Base-by-base conservation (phyloP, 225 moss, liverwort and hornwort species). In the Marchantia polymorpha region DNA sequence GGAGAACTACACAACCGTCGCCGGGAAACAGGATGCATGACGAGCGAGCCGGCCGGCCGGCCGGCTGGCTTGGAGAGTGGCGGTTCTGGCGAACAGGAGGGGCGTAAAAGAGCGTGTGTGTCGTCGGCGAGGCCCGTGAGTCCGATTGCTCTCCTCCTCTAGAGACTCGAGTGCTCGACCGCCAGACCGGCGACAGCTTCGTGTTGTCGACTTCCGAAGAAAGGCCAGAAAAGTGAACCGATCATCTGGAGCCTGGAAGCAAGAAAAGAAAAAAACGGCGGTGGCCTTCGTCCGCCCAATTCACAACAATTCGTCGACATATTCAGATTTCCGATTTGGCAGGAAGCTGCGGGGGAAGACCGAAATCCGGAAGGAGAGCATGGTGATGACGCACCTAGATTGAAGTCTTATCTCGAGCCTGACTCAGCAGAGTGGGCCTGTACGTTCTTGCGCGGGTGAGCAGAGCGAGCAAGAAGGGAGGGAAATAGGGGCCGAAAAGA, bases 401-500 rank as follows among this genome's bases (percentile, higher is more conserved):
- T 69, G 69, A 47, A 19, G 46, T 23, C 67, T 69, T 47, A 69
- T 69, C 46, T 69, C 0, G 0, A 20, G 0, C 29, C 39, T 69
- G 69, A 69, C 39, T 69, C 69, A 69, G 69, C 69, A 69, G 19
- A 47, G 46, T 46, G 20, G 69, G 47, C 46, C 56, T 56, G 19
- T 17, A 13, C 8, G 65, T 11, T 16, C 46, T 47, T 23, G 29
- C 13, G 25, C 67, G 67, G 6, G 23, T 22, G 61, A 61, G 8
- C 12, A 25, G 29, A 65, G 64, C 6, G 13, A 12, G 65, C 10
- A 65, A 65, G 27, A 27, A 29, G 23, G 13, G 30, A 29, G 47
- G 47, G 19, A 69, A 69, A 69, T 12, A 47, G 19, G 39, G 46
- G 20, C 19, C 27, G 20, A 69, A 7, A 69, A 47, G 69, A 47